phyloP scores from a whole-genome alignment of 2,329 filamentous ascomycete species.

The Trichoderma brevicompactum region DNA sequence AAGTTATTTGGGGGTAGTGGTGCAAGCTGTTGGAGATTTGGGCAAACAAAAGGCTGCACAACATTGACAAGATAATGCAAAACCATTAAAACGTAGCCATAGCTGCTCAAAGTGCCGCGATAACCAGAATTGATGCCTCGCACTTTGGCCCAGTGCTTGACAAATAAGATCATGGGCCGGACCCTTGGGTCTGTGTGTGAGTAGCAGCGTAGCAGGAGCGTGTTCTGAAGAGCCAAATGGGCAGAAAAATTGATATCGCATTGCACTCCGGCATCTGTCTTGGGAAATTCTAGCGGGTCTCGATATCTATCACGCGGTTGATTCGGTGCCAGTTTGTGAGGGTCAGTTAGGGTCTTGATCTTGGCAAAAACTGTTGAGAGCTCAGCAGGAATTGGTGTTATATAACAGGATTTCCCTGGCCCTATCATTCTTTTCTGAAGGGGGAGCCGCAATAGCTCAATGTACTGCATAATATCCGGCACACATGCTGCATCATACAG shows the following conservation, averaged over 20 bases:
- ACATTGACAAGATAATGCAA: conserved; percentile 88
- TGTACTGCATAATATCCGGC: conserved; percentile 52
- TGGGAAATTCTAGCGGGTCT: conserved; percentile 75
- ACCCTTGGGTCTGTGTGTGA: conserved; percentile 78
- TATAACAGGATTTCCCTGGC: conserved; percentile 31
- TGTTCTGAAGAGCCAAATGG: conserved; percentile 82
- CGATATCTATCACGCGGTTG: conserved; percentile 59
- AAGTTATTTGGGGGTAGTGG: conserved; percentile 46
- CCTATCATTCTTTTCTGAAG: conserved; percentile 33
- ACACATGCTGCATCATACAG: conserved; percentile 48
- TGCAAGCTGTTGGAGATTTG: conserved; percentile 73
- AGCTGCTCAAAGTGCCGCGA: conserved; percentile 83
- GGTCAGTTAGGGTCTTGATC: conserved; percentile 54
- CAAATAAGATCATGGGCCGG: conserved; percentile 76
- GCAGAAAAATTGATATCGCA: conserved; percentile 94
- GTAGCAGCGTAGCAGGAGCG: conserved; percentile 80
- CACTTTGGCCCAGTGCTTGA: conserved; percentile 89
- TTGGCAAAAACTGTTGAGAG: conserved; percentile 44
- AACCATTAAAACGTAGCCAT: conserved; percentile 91
- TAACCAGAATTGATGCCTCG: conserved; percentile 87
- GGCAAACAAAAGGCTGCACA: conserved; percentile 77
- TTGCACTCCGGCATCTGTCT: conserved; percentile 76
- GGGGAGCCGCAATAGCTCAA: conserved; percentile 53
- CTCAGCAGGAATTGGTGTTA: conserved; percentile 46
- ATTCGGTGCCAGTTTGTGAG: conserved; percentile 54